A percentile compares a stretch with the other conserved stretches of the same genome.
Conservation (phyloP, 768 basidiomycete genomes). For the Tulasnella sp. region DNA sequence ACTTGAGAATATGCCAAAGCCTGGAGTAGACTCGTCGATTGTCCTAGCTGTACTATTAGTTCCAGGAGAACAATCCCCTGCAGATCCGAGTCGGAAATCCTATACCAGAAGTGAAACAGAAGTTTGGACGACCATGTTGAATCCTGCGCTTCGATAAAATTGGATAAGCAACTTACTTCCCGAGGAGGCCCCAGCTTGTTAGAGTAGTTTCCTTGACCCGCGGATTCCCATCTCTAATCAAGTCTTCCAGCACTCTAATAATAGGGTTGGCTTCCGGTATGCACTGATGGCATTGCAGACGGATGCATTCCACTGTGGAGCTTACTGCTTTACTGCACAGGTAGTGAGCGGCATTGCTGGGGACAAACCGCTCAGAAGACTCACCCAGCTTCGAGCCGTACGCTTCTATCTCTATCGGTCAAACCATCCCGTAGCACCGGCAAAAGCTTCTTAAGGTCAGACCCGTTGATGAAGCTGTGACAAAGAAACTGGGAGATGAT, state of each 20-base stretch:
- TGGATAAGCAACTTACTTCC: constrained; percentile 25
- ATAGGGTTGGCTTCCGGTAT: constrained; percentile 29
- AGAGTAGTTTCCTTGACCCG: constrained; percentile 52
- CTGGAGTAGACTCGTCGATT: constrained; percentile 55
- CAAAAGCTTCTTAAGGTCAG: constrained; percentile 24
- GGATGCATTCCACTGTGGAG: constrained; percentile 34
- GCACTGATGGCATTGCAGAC: constrained; percentile 30
- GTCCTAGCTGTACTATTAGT: constrained; percentile 54
- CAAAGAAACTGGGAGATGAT: constrained; percentile 25
- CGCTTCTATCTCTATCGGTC: constrained; percentile 42
- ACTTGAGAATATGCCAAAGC: constrained; percentile 61
- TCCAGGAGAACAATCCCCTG: constrained; percentile 49
- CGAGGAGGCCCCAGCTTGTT: constrained; percentile 47
- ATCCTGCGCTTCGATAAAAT: not conserved
- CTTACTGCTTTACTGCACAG: not conserved
- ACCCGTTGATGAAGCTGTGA: constrained; percentile 23
- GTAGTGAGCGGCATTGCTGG: constrained; percentile 14
- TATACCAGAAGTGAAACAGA: constrained; percentile 19
- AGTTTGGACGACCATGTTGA: not conserved
- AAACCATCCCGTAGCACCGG: constrained; percentile 40
- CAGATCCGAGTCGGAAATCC: constrained; percentile 38
- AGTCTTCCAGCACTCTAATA: constrained; percentile 34
- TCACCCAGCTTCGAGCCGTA: constrained; percentile 60
- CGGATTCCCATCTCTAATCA: constrained; percentile 37
- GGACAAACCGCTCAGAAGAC: constrained; percentile 27